Conservation (phyloP, 2,329 filamentous ascomycete genomes). For the Fusarium subtropicale region DNA sequence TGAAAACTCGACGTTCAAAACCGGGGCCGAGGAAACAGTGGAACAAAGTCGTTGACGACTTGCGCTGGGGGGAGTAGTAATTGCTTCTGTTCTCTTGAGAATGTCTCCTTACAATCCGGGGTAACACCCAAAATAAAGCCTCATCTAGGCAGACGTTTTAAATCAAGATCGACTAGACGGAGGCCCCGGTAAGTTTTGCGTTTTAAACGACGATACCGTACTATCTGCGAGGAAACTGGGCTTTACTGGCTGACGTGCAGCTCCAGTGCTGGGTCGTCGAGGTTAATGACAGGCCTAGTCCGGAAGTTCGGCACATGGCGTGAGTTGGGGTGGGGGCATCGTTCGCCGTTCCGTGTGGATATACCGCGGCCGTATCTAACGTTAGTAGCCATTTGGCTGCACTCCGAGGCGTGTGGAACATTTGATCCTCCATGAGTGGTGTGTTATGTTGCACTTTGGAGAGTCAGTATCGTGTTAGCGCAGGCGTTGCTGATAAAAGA, state of each 20-base stretch:
- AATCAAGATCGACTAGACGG: conserved; percentile 35
- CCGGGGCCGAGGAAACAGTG: background rate
- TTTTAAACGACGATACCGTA: conserved; percentile 30
- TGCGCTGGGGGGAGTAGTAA: background rate
- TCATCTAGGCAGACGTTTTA: conserved; percentile 20
- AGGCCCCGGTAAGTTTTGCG: conserved; percentile 16
- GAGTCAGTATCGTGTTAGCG: conserved; percentile 22
- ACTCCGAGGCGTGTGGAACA: conserved; percentile 28
- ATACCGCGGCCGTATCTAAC: conserved; percentile 19
- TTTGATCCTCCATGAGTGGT: conserved; percentile 12
- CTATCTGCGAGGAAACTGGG: conserved; percentile 12
- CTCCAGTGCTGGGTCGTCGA: conserved; percentile 37
- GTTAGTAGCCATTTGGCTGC: conserved; percentile 19
- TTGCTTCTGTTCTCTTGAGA: background rate
- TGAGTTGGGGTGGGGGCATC: conserved; percentile 31
- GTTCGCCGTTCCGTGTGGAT: conserved; percentile 39
- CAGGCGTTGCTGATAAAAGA: conserved; percentile 22
- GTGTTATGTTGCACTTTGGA: conserved; percentile 24
- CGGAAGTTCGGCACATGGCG: conserved; percentile 48
- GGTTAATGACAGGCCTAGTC: conserved; percentile 29
- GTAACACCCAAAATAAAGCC: background rate
- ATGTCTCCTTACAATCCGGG: background rate
- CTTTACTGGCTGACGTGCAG: conserved; percentile 30
- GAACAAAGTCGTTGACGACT: background rate
- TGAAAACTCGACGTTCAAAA: background rate